phyloP scores from a whole-genome alignment of 805 yeast species.

The Isabelozyma pseudorhagii region DNA sequence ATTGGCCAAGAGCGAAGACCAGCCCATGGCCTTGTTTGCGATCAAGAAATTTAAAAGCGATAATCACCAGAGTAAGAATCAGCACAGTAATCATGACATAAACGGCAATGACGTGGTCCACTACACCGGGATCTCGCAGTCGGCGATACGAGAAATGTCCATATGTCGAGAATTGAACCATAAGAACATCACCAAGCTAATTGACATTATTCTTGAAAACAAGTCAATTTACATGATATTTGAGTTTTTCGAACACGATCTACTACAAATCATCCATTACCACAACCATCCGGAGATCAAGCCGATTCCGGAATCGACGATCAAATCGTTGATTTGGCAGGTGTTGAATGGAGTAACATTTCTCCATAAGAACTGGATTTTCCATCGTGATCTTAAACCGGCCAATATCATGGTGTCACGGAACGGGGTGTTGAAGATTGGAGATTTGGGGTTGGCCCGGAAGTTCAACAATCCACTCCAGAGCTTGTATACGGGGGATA shows the following conservation, averaged over 20 bases:
- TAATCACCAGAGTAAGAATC: conserved; percentile 32
- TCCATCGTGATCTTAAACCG: conserved; percentile 95
- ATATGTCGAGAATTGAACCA: conserved; percentile 84
- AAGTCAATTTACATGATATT: conserved; percentile 92
- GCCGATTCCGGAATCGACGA: conserved; percentile 72
- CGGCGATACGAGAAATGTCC: conserved; percentile 96
- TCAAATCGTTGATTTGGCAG: conserved; percentile 89
- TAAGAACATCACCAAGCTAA: conserved; percentile 72
- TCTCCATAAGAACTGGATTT: conserved; percentile 92
- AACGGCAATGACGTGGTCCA: conserved; percentile 84
- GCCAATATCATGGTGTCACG: conserved; percentile 96
- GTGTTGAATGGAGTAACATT: conserved; percentile 87
- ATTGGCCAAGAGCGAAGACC: conserved; percentile 9
- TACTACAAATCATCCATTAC: conserved; percentile 88
- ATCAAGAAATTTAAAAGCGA: conserved; percentile 96
- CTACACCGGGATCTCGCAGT: conserved; percentile 93
- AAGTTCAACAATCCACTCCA: conserved; percentile 84
- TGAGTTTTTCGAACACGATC: conserved; percentile 95
- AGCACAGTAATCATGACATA: conserved; percentile 33
- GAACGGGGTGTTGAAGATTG: conserved; percentile 89
- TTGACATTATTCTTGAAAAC: conserved; percentile 81
- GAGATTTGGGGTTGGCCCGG: conserved; percentile 90
- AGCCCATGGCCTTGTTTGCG: conserved; percentile 52
- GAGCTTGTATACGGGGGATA: conserved; percentile 85
- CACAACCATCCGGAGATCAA: conserved; percentile 87